Conservation (phyloP, 805 yeast species). For the Saturnispora hagleri region DNA sequence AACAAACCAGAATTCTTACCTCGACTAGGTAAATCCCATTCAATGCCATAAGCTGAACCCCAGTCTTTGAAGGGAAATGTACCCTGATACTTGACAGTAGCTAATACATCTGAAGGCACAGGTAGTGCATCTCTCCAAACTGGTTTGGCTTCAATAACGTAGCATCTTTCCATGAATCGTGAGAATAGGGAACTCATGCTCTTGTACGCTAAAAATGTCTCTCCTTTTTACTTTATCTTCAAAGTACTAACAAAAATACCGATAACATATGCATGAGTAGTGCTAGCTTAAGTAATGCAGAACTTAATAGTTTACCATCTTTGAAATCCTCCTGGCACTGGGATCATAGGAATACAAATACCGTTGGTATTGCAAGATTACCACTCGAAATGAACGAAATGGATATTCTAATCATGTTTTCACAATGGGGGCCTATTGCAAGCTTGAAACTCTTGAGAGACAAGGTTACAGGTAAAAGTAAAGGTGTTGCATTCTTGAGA, state of each 20-base stretch:
- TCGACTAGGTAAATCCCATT: constrained; percentile 4
- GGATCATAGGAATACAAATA: constrained; percentile 70
- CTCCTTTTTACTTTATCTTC: not conserved
- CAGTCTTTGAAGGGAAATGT: not conserved
- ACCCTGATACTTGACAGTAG: constrained; percentile 2
- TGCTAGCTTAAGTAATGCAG: not conserved
- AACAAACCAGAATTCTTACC: constrained; percentile 69
- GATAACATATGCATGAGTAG: not conserved
- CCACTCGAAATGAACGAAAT: constrained; percentile 59
- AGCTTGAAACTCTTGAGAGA: constrained; percentile 65
- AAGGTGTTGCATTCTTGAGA: constrained; percentile 74
- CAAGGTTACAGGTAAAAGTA: constrained; percentile 50
- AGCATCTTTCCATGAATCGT: constrained; percentile 2
- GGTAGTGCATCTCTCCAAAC: not conserved
- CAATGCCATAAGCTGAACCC: not conserved
- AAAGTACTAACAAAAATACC: too few relatives aligned
- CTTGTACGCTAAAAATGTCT: not conserved
- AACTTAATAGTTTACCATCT: constrained; percentile 3
- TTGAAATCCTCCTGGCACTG: constrained; percentile 79
- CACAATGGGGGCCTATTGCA: constrained; percentile 84
- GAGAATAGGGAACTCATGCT: not conserved
- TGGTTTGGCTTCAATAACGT: not conserved
- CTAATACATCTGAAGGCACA: not conserved
- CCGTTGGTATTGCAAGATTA: constrained; percentile 67
- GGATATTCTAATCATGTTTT: constrained; percentile 69